Evolutionary conservation across 768 basidiomycete species (phyloP).

Genomic region (Lactarius trivialis): DNA sequence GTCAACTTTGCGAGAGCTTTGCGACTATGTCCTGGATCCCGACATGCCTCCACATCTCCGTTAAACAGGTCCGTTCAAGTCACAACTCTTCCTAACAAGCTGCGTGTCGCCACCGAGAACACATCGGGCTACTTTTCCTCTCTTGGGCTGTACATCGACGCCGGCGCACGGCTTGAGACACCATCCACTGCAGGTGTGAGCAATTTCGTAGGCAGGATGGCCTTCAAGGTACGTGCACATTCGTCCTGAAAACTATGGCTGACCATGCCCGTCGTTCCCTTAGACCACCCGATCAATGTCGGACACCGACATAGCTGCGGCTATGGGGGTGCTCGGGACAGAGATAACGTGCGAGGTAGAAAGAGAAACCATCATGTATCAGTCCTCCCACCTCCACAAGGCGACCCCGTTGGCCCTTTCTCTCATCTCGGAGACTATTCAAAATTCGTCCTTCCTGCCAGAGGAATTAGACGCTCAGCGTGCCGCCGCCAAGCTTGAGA

Average conservation of each 20-base stretch:
- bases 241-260: background rate
- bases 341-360: slow-evolving; percentile 89
- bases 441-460: slow-evolving; percentile 65
- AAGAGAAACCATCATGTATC: slow-evolving; percentile 95
- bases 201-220: slow-evolving; percentile 92
- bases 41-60: slow-evolving; percentile 15
- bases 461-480: slow-evolving; percentile 82
- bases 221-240: slow-evolving; percentile 72
- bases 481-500: slow-evolving; percentile 85
- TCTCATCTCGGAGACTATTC: slow-evolving; percentile 86
- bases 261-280: background rate
- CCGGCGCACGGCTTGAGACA: slow-evolving; percentile 85
- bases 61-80: slow-evolving; percentile 44
- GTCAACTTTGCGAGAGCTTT: slow-evolving; percentile 11
- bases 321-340: slow-evolving; percentile 79
- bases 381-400: slow-evolving; percentile 87
- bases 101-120: slow-evolving; percentile 85
- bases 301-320: slow-evolving; percentile 69
- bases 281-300: slow-evolving; percentile 72
- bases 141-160: slow-evolving; percentile 89
- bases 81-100: slow-evolving; percentile 85
- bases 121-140: slow-evolving; percentile 93
- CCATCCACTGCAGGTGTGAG: slow-evolving; percentile 70
- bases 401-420: slow-evolving; percentile 77
- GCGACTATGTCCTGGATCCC: no score